Conservation (phyloP, 2,329 filamentous ascomycete genomes). For the Madurella fahalii region DNA sequence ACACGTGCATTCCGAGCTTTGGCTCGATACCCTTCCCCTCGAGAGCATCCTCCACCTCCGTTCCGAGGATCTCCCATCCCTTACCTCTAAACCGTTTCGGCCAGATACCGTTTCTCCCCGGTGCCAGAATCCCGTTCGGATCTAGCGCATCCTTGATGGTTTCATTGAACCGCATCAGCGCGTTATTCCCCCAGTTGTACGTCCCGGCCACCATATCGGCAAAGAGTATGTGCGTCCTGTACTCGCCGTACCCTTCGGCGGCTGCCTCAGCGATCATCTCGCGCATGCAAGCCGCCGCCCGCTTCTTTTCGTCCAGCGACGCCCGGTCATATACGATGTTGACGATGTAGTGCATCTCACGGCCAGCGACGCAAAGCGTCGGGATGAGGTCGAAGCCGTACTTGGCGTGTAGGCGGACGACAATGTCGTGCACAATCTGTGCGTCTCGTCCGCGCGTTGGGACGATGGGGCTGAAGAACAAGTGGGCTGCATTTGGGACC, state of each 20-base stretch:
- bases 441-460: constrained; percentile 46
- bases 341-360: constrained; percentile 55
- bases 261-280: constrained; percentile 40
- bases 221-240: constrained; percentile 42
- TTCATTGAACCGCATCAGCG: constrained; percentile 41
- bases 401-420: constrained; percentile 34
- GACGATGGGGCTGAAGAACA: constrained; percentile 51
- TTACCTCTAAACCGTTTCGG: constrained; percentile 30
- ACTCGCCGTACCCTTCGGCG: constrained; percentile 40
- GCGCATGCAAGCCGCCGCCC: constrained; percentile 29
- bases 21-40: constrained; percentile 17
- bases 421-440: constrained; percentile 40
- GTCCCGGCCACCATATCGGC: constrained; percentile 43
- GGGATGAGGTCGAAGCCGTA: constrained; percentile 49
- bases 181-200: constrained; percentile 41
- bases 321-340: constrained; percentile 49
- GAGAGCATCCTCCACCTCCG: constrained; percentile 11
- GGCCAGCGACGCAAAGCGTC: constrained; percentile 46
- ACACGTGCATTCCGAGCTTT: background rate
- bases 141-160: constrained; percentile 42
- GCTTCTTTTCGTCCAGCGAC: constrained; percentile 36
- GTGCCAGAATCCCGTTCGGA: constrained; percentile 36
- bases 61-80: constrained; percentile 29
- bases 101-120: constrained; percentile 36
- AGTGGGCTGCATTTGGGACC: constrained; percentile 47